Evolutionary conservation across 225 moss, liverwort and hornwort species (phyloP).

Genomic region (Marchantia paleacea): DNA sequence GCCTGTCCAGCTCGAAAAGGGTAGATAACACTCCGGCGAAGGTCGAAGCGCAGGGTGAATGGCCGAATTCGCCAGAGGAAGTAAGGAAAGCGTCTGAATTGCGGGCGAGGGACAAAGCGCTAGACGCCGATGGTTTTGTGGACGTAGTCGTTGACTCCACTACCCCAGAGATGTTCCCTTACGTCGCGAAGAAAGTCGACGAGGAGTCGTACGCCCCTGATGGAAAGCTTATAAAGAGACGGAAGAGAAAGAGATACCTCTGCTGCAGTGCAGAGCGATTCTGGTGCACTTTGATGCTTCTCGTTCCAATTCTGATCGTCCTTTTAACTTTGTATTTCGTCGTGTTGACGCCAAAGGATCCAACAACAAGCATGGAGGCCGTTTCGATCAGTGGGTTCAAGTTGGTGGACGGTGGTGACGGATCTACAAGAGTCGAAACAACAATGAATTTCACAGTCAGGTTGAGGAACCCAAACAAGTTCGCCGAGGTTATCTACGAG

Average conservation of each 20-base stretch:
- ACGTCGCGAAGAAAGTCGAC: conserved; percentile 9
- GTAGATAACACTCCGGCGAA: background rate
- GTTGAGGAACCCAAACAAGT: conserved; percentile 20
- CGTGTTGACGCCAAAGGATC: conserved; percentile 9
- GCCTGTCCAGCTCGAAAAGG: conserved; percentile 8
- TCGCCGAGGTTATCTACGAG: conserved; percentile 11
- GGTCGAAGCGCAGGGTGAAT: background rate
- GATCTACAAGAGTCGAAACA: background rate
- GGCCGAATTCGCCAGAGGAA: background rate
- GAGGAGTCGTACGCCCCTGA: background rate
- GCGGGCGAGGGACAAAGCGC: background rate
- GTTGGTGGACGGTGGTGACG: background rate
- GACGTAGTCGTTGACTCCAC: background rate
- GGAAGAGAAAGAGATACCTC: background rate
- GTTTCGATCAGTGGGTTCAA: background rate
- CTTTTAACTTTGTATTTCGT: conserved; percentile 4
- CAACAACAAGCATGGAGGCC: background rate
- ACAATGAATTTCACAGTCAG: conserved; percentile 13
- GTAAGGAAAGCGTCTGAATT: background rate
- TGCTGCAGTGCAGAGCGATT: background rate
- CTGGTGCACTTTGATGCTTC: background rate
- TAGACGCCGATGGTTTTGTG: background rate
- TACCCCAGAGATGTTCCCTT: background rate
- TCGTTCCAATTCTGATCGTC: conserved; percentile 3
- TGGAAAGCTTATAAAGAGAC: background rate